These are phyloP conservation scores for Russula foetens DNA, from an alignment of 768 basidiomycete species.

Conservation along the genomic window DNA sequence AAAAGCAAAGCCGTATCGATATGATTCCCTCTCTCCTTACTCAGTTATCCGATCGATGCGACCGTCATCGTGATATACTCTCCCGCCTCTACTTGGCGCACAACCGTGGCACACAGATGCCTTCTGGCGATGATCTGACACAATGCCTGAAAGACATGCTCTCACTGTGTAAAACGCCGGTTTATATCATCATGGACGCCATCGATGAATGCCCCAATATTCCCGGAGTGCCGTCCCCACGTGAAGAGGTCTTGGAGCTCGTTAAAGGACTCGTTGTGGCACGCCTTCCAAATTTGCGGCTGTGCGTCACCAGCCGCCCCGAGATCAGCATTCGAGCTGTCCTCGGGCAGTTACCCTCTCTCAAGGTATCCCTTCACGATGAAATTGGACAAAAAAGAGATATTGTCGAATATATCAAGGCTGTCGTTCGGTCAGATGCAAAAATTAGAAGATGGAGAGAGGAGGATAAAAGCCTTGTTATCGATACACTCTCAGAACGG, in stretches of 20 bases:
- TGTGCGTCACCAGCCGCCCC: background rate
- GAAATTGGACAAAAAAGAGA: background rate
- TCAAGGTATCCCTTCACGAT: background rate
- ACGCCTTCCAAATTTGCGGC: background rate
- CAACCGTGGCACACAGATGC: background rate
- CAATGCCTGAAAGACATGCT: slow-evolving; percentile 4
- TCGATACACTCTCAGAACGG: background rate
- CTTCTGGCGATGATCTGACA: background rate
- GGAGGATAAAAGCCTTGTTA: background rate
- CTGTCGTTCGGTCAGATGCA: background rate
- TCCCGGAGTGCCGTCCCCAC: background rate
- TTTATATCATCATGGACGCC: background rate
- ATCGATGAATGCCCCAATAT: slow-evolving; percentile 3
- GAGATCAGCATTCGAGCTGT: background rate
- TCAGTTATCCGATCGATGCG: background rate
- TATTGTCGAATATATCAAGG: background rate
- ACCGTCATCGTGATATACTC: background rate
- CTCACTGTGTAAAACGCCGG: too few relatives aligned
- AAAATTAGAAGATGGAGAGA: background rate
- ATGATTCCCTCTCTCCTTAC: background rate
- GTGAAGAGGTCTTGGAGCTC: background rate
- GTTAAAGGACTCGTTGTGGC: background rate
- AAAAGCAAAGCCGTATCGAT: background rate
- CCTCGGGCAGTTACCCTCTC: background rate
- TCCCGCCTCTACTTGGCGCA: background rate